Conservation (phyloP, 768 basidiomycete species). For the Royoungia palumana region DNA sequence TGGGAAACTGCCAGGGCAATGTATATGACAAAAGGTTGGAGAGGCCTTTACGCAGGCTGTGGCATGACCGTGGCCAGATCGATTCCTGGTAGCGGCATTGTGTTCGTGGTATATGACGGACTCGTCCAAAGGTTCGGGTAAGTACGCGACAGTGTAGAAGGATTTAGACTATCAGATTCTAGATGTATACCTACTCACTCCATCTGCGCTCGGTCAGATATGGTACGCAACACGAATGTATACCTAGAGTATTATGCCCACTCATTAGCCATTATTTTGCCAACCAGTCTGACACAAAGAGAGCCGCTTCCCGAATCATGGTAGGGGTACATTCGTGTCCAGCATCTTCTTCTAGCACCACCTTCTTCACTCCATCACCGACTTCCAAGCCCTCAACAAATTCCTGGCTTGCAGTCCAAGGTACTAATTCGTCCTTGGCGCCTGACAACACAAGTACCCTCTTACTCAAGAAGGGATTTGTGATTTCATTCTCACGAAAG, state of each 20-base stretch:
- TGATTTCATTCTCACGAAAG: slow-evolving; percentile 34
- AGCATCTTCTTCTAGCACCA: slow-evolving; percentile 49
- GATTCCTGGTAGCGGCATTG: slow-evolving; percentile 83
- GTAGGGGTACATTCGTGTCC: slow-evolving; percentile 60
- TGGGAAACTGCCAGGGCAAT: slow-evolving; percentile 61
- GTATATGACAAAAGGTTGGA: slow-evolving; percentile 68
- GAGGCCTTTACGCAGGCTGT: slow-evolving; percentile 83
- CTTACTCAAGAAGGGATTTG: slow-evolving; percentile 67
- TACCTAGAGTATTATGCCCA: background rate
- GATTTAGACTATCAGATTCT: background rate
- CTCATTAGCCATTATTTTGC: slow-evolving; percentile 2
- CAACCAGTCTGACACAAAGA: slow-evolving; percentile 28
- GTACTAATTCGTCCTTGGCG: slow-evolving; percentile 60
- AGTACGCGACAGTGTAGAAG: background rate
- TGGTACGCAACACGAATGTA: background rate
- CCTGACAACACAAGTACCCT: slow-evolving; percentile 73
- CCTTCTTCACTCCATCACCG: slow-evolving; percentile 55
- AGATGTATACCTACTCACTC: background rate
- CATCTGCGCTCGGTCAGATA: background rate
- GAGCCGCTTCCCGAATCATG: slow-evolving; percentile 53
- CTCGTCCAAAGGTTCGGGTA: slow-evolving; percentile 47
- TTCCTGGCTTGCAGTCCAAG: slow-evolving; percentile 51
- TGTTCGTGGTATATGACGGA: slow-evolving; percentile 86
- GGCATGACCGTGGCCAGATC: slow-evolving; percentile 82
- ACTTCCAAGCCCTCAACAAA: slow-evolving; percentile 58